Base-by-base conservation (phyloP, 2,329 filamentous ascomycete genomes). In the Tricladium varicosporioides region DNA sequence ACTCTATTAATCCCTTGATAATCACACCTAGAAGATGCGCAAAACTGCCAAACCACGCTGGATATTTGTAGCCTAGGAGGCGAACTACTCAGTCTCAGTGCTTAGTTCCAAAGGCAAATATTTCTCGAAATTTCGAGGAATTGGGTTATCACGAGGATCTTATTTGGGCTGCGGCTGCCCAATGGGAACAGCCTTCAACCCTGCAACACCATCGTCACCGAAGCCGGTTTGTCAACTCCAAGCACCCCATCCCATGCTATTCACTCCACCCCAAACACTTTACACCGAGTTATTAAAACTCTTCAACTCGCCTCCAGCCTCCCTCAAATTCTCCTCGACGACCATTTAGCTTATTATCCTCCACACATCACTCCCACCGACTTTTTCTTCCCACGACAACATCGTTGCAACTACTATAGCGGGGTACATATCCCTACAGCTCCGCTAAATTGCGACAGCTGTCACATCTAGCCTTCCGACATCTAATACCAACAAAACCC, bases 231-330 rank as follows among this genome's bases (percentile, higher is more conserved):
- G 45, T 45, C 46, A 33, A 44, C 31, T 42, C 27, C 50, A 36
- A 57, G 36, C 57, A 58, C 48, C 50, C 51, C 45, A 33, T 32
- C 48, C 48, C 55, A 49, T 44, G 45, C 40, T 54, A 59, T 27
- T 19, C 56, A 44, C 51, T 57, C 51, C 58, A 45, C 46, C 42
- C 33, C 55, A 57, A 43, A 59, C 55, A 56, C 48, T 48, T 48
- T 27, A 22, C n/a, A 42, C n/a, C 15, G 40, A 22, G 15, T 49
- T 40, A 14, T 27, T 53, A 62, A 64, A 64, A 54, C 58, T 62
- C 60, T 62, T 60, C 58, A 58, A 19, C 22, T 42, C 32, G 22
- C 22, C 45, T 51, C 57, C 57, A 61, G 42, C 62, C 58, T 61
- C 56, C 51, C 49, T 40, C 52, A 45, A 53, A 53, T n/a, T 47